A percentile compares a stretch with the other conserved stretches of the same genome.
phyloP scores from a whole-genome alignment of 108 stramenopile species.

The Mediolabrus comicus region DNA sequence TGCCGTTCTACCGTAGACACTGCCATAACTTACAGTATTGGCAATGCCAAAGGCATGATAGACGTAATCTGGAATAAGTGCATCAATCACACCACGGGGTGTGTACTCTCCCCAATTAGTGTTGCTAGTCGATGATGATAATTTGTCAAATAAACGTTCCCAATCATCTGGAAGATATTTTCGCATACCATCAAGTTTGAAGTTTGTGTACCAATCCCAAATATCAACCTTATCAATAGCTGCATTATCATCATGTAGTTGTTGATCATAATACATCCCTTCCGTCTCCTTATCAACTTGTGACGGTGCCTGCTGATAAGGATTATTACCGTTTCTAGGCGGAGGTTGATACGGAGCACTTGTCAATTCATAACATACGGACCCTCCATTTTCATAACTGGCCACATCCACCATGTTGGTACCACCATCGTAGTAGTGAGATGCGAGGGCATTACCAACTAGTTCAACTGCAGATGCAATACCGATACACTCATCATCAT shows the following conservation, averaged over 20 bases:
- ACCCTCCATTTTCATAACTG: slow-evolving; percentile 15
- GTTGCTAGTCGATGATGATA: background rate
- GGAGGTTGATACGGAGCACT: slow-evolving; percentile 11
- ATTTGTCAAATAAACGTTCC: slow-evolving; percentile 49
- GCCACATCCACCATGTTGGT: slow-evolving; percentile 8
- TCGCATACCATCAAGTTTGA: slow-evolving; percentile 25
- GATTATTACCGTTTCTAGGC: slow-evolving; percentile 1
- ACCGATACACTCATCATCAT: background rate
- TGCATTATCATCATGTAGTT: background rate
- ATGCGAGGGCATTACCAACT: slow-evolving; percentile 3
- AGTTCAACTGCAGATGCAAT: slow-evolving; percentile 12
- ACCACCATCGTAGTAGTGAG: slow-evolving; percentile 2
- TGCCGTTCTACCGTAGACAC: slow-evolving; percentile 12
- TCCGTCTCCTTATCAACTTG: slow-evolving; percentile 1
- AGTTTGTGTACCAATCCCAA: slow-evolving; percentile 19
- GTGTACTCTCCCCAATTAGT: slow-evolving; percentile 22
- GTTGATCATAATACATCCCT: slow-evolving; percentile 18
- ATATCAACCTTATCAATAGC: slow-evolving; percentile 1
- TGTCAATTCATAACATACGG: slow-evolving; percentile 14
- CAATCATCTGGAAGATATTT: slow-evolving; percentile 74
- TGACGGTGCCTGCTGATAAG: background rate
- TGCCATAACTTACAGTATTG: background rate
- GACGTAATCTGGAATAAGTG: slow-evolving; percentile 51
- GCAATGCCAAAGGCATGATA: slow-evolving; percentile 47
- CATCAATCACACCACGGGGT: slow-evolving; percentile 53